Base-by-base conservation (phyloP, 23 red algal species). In the Pyropia yezoensis region DNA sequence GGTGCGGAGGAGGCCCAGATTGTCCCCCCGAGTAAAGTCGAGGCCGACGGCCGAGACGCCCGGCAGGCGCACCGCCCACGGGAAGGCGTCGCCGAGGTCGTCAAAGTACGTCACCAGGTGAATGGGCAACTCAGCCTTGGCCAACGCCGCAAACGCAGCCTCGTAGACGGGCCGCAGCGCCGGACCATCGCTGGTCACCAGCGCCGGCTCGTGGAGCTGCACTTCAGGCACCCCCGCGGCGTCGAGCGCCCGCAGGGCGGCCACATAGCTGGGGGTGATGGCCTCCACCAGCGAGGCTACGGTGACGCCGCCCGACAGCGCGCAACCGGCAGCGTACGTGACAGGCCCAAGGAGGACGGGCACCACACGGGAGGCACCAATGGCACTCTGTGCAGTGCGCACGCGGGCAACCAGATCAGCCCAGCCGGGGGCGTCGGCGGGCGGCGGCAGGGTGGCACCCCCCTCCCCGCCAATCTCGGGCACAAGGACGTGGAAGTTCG, bases 401-500 rank as follows among this genome's bases (percentile, higher is more conserved):
- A 89, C 58, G 54, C 61, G 61, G 27, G 52, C 39, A 15, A 89
- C 47, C 24, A 74, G 71, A 2, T 73, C 54, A 18, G 59, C 54
- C 55, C 75, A 89, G 23, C 69, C 67, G 17, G 84, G 67, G 14
- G 54, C 22, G 39, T 47, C 39, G 0, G 39, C 39, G 39, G 39
- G 39, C 4, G 39, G 39, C 12, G 73, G 72, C 51, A 29, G 21
- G 7, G 50, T 59, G n/a, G 62, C 59, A 1, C 50, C 53, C 30
- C 75, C 65, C 24, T 79, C 59, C 0, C 50, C 53, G 45, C 75
- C 65, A 14, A 95, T 20, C 75, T 95, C 90, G 0, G 90, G 90
- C 3, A 95, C 90, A 2, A 88, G 65, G 27, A 88, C 88, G 69
- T 95, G 90, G 45, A 88, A 95, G 82, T 95, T 95, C 49, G 80